Base-by-base conservation (phyloP, 495 filamentous ascomycete species). In the Aspergillus indologenus region DNA sequence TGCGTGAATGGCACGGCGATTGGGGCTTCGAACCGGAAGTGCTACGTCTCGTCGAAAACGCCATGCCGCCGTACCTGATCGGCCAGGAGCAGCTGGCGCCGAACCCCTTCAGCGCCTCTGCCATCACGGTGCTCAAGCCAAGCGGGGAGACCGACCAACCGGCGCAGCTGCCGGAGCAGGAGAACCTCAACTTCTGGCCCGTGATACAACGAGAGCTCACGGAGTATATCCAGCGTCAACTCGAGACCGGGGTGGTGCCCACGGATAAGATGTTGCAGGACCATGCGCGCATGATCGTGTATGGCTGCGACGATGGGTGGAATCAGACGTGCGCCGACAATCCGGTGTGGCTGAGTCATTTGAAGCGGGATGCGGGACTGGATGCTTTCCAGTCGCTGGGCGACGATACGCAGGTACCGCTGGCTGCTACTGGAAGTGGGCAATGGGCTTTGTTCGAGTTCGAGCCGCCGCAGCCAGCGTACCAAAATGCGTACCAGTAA, bases 1-100 rank as follows among this genome's bases (percentile, higher is more conserved):
- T 89, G 84, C 79, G 76, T 22, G 80, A 87, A 59, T 89, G 86
- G 86, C 81, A 79, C 73, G 85, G 86, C 61, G 82, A 82, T 68
- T 85, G 85, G 78, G 86, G 85, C 69, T 84, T 88, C 55, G 84
- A 87, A 52, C 74, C 73, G 5, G 74, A 79, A n/a, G 79, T 87
- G 29, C 74, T 83, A 31, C 75, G 83, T 58, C 75, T 84, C 66
- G 80, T 88, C 55, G 83, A 86, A 68, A 86, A 86, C 65, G 81
- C 82, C 46, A 85, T 87, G 59, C 85, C 84, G n/a, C 81, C 81
- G 24, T 85, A 67, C 62, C 46, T 72, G 14, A 72, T 73, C 26
- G 66, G 59, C 15, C 49, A 47, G 14, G 63, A 68, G 31, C 53
- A 61, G 0, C 49, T 26, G 3, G 52, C 56, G 2, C 60, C 60